Percentiles rank a stretch among this genome's conserved stretches.
Conservation (phyloP, 1,139 yeast species). For the Blastobotrys elegans region DNA sequence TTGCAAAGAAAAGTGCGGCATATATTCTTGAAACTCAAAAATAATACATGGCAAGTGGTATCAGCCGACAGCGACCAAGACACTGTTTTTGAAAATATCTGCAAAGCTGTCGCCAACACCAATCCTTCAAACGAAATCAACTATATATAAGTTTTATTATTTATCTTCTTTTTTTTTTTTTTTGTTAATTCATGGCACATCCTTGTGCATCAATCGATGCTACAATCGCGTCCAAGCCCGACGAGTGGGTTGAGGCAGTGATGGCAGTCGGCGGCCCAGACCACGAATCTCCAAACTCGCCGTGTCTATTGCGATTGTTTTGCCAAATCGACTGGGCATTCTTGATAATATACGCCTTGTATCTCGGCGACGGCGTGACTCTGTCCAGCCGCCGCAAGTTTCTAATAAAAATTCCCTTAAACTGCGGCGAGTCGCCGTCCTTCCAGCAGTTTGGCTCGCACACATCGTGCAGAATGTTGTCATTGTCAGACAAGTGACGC, state of each 20-base stretch:
- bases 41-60: conserved; percentile 41
- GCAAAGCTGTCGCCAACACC: conserved; percentile 15
- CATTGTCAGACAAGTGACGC: conserved; percentile 9
- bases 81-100: conserved; percentile 41
- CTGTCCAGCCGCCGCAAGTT: conserved; percentile 15
- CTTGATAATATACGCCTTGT: conserved; percentile 5
- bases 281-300: conserved; percentile 16
- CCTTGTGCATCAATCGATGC: conserved; percentile 1
- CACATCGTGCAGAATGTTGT: conserved; percentile 16
- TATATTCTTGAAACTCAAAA: conserved; percentile 48
- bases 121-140: neutral
- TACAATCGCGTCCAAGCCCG: conserved; percentile 8
- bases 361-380: conserved; percentile 4
- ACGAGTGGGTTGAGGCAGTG: conserved; percentile 8
- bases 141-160: neutral
- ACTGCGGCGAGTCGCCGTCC: conserved; percentile 16
- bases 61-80: conserved; percentile 62
- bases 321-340: conserved; percentile 12
- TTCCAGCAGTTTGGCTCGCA: conserved; percentile 20
- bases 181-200: neutral
- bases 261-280: conserved; percentile 11
- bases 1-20: conserved; percentile 67
- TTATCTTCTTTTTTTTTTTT: too few species aligned
- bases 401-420: conserved; percentile 20
- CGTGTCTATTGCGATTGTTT: conserved; percentile 8